phyloP scores from a whole-genome alignment of 306 rosid species.

The Vicia villosa region DNA sequence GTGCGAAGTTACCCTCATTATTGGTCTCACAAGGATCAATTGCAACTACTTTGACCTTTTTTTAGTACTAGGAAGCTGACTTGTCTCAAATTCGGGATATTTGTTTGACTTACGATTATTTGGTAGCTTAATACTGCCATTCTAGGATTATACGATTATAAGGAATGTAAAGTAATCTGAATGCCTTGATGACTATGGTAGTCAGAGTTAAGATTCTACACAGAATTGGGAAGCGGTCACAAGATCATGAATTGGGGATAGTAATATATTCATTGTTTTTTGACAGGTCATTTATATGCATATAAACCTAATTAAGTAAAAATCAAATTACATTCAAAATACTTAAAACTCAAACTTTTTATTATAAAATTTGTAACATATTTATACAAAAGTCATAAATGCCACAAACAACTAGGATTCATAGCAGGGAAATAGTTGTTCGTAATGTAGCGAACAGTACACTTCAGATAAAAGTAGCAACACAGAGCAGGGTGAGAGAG shows the following conservation, averaged over 20 bases:
- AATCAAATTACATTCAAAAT: too few relatives aligned
- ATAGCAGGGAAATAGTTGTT: background rate
- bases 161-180: background rate
- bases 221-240: too few relatives aligned
- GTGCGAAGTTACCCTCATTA: conserved; percentile 13
- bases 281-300: too few relatives aligned
- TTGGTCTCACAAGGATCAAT: conserved; percentile 17
- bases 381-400: background rate
- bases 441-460: background rate
- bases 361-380: background rate
- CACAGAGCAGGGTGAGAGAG: background rate
- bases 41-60: conserved; percentile 9
- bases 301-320: too few relatives aligned
- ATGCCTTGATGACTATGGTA: background rate
- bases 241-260: too few relatives aligned
- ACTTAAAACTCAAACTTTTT: too few relatives aligned
- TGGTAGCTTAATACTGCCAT: conserved; percentile 7
- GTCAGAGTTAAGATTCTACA: too few relatives aligned
- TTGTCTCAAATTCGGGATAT: conserved; percentile 6
- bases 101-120: conserved; percentile 26
- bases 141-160: background rate
- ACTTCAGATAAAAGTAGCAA: background rate
- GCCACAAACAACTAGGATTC: background rate
- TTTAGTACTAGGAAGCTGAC: conserved; percentile 7
- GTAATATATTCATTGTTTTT: too few relatives aligned